Base-by-base conservation (phyloP, 2,329 filamentous ascomycete genomes). In the Gnomoniopsis smithogilvyi region DNA sequence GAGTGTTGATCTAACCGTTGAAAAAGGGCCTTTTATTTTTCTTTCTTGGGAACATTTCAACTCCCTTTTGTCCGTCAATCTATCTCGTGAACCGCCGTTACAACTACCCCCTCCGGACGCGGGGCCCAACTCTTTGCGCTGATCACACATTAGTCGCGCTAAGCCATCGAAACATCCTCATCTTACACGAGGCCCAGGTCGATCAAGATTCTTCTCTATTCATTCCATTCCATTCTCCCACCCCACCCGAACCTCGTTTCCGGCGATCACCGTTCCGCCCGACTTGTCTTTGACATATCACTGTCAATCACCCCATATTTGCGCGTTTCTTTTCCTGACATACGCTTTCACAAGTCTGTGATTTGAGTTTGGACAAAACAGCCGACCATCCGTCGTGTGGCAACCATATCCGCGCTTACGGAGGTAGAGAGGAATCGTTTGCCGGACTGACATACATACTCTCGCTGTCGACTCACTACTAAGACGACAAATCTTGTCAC, bases 131-230 rank as follows among this genome's bases (percentile, higher is more conserved):
- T 49, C 43, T 51, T 55, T 48, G 46, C 47, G 59, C 59, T 59
- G 56, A 59, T 61, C 59, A 61, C 59, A 59, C 59, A 61, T 55
- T 61, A 61, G 59, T 61, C 59, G 52, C 57, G 57, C 56, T 61
- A 52, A 59, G 51, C 59, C 59, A 61, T 61, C 51, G 51, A 36
- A 49, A 61, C 47, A 49, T 56, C 59, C 56, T 59, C 59, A 61
- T 58, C 56, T 59, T 56, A 52, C 59, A 53, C 59, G 43, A 59
- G 52, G 54, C 59, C 47, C 26, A 55, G 17, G 41, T 26, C 14
- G 17, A 47, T 54, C 52, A 21, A 54, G 26, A 21, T 19, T 48
- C 52, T 34, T 54, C 43, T 47, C 19, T 54, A 34, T 22, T 15
- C 52, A 24, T 54, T 53, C 38, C 47, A 50, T 46, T 43, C 22